phyloP scores from a whole-genome alignment of 495 filamentous ascomycete genomes.

The Penicillium psychrofluorescens region DNA sequence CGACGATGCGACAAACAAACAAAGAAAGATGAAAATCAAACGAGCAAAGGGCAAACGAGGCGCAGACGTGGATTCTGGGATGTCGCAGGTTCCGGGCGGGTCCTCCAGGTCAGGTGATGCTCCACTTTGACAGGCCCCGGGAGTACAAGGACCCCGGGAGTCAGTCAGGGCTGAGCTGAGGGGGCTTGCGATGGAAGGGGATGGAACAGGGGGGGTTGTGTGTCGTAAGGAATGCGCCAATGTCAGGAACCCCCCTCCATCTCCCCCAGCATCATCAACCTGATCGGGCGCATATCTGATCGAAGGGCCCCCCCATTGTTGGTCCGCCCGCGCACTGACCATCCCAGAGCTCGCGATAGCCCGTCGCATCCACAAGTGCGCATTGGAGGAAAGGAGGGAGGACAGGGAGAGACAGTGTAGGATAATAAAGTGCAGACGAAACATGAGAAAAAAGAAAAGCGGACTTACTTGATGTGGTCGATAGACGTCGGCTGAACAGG shows the following conservation, averaged over 20 bases:
- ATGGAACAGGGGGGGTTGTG: no score
- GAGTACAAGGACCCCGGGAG: no score
- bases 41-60: neutral
- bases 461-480: slow-evolving; percentile 48
- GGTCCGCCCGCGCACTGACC: slow-evolving; percentile 20
- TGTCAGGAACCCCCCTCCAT: neutral
- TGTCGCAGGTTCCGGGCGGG: no score
- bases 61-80: neutral
- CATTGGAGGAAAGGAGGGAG: neutral
- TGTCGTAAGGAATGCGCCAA: no score
- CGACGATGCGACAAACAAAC: slow-evolving; percentile 12
- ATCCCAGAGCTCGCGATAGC: neutral
- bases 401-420: slow-evolving; percentile 1
- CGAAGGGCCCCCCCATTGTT: slow-evolving; percentile 5
- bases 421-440: neutral
- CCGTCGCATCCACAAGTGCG: neutral
- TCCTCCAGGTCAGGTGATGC: no score
- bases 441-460: slow-evolving; percentile 5
- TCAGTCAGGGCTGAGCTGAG: no score
- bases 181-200: no score
- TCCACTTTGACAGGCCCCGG: no score
- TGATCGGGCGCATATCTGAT: slow-evolving; percentile 1
- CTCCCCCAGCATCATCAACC: neutral
- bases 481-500: slow-evolving; percentile 44
- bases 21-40: slow-evolving; percentile 8